Percentiles rank a stretch among this genome's conserved stretches.
Evolutionary conservation across 2,329 filamentous ascomycete species (phyloP).

Genomic region (Xylogone sp.): DNA sequence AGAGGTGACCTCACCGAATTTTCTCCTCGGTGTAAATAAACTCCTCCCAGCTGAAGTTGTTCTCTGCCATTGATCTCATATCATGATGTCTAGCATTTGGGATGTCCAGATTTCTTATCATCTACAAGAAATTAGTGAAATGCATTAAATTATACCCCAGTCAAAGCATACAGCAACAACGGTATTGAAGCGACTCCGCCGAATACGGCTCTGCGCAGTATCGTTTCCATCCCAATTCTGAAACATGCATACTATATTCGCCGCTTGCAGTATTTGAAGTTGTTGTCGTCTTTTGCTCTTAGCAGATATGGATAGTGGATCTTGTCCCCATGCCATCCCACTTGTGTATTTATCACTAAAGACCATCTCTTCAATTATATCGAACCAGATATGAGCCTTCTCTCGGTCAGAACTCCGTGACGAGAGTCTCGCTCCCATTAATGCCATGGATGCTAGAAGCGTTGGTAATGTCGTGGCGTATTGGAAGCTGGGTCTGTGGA

Average conservation of each 20-base stretch:
- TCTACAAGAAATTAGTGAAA: neutral
- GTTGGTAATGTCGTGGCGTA: neutral
- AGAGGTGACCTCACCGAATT: conserved; percentile 4
- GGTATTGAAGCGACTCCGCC: conserved; percentile 5
- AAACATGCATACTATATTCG: conserved; percentile 7
- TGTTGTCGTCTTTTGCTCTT: neutral
- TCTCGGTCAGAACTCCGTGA: conserved; percentile 1
- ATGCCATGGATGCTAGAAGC: conserved; percentile 5
- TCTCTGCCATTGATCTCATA: too few relatives aligned
- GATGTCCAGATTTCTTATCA: neutral
- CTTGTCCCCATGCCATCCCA: neutral
- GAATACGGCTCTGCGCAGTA: conserved; percentile 3
- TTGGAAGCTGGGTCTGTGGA: conserved; percentile 8
- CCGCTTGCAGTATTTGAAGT: conserved; percentile 2
- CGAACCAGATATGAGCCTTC: conserved; percentile 1
- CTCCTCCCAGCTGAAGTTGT: too few relatives aligned
- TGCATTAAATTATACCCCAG: too few relatives aligned
- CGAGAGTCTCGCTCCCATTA: conserved; percentile 8
- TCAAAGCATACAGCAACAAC: conserved; percentile 2
- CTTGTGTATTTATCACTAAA: neutral
- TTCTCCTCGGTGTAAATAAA: conserved; percentile 1
- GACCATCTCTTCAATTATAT: conserved; percentile 6
- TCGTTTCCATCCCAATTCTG: conserved; percentile 9
- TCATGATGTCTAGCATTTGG: neutral
- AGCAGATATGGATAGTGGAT: neutral